Evolutionary conservation across 1,284 basidiomycete species (phyloP), one percentile per base, ranked within the genome.

Genomic region (Cryptococcus depauperatus): DNA sequence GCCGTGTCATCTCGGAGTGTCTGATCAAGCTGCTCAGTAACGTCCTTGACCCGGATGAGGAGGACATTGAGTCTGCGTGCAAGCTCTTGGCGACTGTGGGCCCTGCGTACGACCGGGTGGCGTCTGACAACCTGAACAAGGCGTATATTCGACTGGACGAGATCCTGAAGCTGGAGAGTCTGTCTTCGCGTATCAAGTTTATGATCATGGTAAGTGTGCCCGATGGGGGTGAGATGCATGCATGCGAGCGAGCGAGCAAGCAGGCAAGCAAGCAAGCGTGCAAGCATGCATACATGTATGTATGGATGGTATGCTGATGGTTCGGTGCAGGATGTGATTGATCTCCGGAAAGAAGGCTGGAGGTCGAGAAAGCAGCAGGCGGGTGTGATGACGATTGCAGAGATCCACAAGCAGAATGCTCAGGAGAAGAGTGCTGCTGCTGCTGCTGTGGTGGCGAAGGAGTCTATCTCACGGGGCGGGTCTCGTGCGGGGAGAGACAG

Each of bases 21-120:
- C 83, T 97, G 66, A 87, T 91, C 78, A 90, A 91, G 72, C 79
- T 97, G 6, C 77, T 97, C 22, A 80, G 83, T 52, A 95, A 96
- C 65, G 84, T 92, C 48, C 83, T 88, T 50, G 86, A 88, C 62
- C 92, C 92, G 0, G 90, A 96, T 66, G 93, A 97, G 72, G 93
- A 96, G 73, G 91, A 97, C 66, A 86, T 97, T 57, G 93, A 97
- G 76, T 89, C 84, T 39, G 79, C 96, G 52, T 95, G 89, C 77
- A 90, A 91, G 71, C 78, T 97, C 44, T 73, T 97, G 50, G 79
- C 83, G 34, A 97, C 91, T 6, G 87, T 96, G 47, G 93, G 93
- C 43, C 76, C 77, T 50, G 75, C 79, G 33, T 79, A 95, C 50
- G 92, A 97, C 64, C 80, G 79, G 1, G 53, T 52, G n/a, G 53